phyloP scores from a whole-genome alignment of 2,329 filamentous ascomycete genomes.

The Trichoderma sp. region DNA sequence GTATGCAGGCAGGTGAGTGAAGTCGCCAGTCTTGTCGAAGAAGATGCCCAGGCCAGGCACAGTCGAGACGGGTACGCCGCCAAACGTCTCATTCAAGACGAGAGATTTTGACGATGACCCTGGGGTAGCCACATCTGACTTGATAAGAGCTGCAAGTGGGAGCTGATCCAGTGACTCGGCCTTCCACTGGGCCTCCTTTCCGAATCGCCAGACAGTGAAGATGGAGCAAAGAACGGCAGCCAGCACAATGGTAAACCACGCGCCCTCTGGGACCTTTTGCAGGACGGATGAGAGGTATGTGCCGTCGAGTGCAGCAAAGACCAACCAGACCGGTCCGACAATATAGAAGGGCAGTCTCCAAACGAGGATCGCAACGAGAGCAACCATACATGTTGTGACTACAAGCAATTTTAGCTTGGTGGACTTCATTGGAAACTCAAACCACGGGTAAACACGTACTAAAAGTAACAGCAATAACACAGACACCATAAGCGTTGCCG shows the following conservation, averaged over 20 bases:
- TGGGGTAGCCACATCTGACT: background rate
- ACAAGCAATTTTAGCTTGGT: background rate
- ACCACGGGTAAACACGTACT: slow-evolving; percentile 32
- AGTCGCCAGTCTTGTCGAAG: slow-evolving; percentile 74
- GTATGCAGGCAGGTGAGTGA: slow-evolving; percentile 58
- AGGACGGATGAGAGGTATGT: slow-evolving; percentile 70
- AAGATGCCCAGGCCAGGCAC: slow-evolving; percentile 68
- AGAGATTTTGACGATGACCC: background rate
- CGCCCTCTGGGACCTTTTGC: slow-evolving; percentile 72
- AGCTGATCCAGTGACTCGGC: slow-evolving; percentile 66
- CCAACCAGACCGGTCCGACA: slow-evolving; percentile 63
- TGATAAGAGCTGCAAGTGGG: slow-evolving; percentile 9
- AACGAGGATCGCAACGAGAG: slow-evolving; percentile 69
- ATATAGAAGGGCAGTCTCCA: slow-evolving; percentile 64
- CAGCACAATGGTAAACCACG: slow-evolving; percentile 75
- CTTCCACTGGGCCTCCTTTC: slow-evolving; percentile 75
- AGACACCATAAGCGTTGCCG: slow-evolving; percentile 76
- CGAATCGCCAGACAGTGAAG: slow-evolving; percentile 76
- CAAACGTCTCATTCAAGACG: slow-evolving; percentile 42
- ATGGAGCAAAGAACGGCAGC: slow-evolving; percentile 62
- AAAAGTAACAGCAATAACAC: slow-evolving; percentile 78
- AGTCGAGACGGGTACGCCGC: slow-evolving; percentile 46
- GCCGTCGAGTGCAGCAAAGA: slow-evolving; percentile 68
- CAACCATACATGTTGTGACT: slow-evolving; percentile 72
- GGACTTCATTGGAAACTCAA: background rate